A percentile compares a stretch with the other conserved stretches of the same genome.
phyloP scores from a whole-genome alignment of 2,329 filamentous ascomycete species.

The Mycosphaerella sp. region DNA sequence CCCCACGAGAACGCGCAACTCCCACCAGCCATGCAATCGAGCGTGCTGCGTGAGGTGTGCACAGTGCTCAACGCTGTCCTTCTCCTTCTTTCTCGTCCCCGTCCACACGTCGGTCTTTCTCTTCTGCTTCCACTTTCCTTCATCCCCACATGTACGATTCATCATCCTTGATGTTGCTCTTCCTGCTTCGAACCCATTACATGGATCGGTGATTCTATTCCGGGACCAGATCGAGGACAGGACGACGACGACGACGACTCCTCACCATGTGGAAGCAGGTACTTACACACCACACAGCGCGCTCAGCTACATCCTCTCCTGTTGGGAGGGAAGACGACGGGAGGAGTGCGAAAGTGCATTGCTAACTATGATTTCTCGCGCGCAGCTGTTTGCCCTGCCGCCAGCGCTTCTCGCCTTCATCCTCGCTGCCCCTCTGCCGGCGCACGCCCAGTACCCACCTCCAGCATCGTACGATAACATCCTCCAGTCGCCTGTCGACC shows the following conservation, averaged over 20 bases:
- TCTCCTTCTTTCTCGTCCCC: too few relatives aligned
- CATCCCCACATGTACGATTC: too few relatives aligned
- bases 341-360: background rate
- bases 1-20: too few relatives aligned
- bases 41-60: too few relatives aligned
- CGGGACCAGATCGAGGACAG: background rate
- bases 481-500: constrained; percentile 56
- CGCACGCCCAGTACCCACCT: constrained; percentile 37
- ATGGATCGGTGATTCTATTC: background rate
- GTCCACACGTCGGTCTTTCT: too few relatives aligned
- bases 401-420: constrained; percentile 25
- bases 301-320: background rate
- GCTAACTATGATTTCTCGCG: background rate
- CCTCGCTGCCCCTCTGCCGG: constrained; percentile 14
- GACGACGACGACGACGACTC: background rate
- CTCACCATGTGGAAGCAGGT: background rate
- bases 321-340: too few relatives aligned
- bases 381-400: constrained; percentile 22
- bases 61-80: too few relatives aligned
- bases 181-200: background rate
- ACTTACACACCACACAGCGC: background rate
- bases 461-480: constrained; percentile 43
- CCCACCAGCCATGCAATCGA: too few relatives aligned
- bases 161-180: too few relatives aligned
- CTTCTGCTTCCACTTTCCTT: too few relatives aligned